A percentile compares a stretch with the other conserved stretches of the same genome.
phyloP scores from a whole-genome alignment of 306 rosid species.

The Cicer yamashitae region DNA sequence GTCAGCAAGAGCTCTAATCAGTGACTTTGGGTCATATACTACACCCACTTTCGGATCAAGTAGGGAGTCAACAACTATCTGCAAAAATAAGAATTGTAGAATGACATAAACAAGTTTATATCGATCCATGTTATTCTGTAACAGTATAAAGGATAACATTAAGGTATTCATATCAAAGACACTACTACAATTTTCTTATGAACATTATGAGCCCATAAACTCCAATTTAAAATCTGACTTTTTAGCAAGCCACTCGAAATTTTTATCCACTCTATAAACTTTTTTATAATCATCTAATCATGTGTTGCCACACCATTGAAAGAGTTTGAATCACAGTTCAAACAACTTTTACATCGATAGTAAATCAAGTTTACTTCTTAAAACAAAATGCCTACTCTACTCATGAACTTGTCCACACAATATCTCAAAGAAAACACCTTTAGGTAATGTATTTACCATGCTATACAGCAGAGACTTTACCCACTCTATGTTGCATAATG shows the following conservation, averaged over 20 bases:
- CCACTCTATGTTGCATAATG: constrained; percentile 16
- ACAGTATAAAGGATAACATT: neutral
- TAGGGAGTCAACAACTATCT: constrained; percentile 73
- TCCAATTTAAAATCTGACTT: constrained; percentile 3
- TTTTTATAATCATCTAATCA: constrained; percentile 16
- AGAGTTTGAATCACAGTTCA: neutral
- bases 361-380: constrained; percentile 16
- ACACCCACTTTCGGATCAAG: constrained; percentile 80
- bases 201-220: neutral
- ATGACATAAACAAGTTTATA: neutral
- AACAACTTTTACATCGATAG: constrained; percentile 3
- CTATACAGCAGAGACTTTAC: constrained; percentile 16
- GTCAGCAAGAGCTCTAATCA: constrained; percentile 69
- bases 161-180: neutral
- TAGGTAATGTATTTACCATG: constrained; percentile 19
- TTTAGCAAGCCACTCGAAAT: neutral
- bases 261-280: neutral
- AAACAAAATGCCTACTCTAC: constrained; percentile 26
- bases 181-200: neutral
- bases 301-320: neutral
- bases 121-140: constrained; percentile 17
- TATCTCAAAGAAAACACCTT: neutral
- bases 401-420: constrained; percentile 24
- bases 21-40: constrained; percentile 72
- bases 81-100: constrained; percentile 47